Percentiles rank a stretch among this genome's conserved stretches.
Conservation (phyloP, 805 yeast genomes). For the Hanseniaspora valbyensis region DNA sequence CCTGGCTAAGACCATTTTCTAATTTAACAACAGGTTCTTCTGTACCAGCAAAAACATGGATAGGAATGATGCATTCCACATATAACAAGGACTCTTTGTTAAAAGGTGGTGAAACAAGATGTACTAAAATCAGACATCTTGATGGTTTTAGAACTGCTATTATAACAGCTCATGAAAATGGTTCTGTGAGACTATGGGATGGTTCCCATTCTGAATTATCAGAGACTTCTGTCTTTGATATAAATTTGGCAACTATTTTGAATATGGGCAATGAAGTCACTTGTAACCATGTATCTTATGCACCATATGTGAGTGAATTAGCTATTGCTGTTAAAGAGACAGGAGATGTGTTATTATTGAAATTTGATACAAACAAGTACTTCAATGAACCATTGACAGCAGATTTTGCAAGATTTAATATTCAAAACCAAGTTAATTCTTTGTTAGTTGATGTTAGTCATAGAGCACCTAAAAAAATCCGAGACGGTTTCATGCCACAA, state of each 20-base stretch:
- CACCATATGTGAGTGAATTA: constrained; percentile 66
- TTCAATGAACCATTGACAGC: constrained; percentile 26
- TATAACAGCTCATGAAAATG: constrained; percentile 80
- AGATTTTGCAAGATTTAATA: constrained; percentile 23
- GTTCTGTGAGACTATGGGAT: constrained; percentile 74
- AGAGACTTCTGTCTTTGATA: constrained; percentile 48
- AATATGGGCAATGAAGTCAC: constrained; percentile 36
- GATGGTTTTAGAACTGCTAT: constrained; percentile 47
- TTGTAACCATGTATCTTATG: constrained; percentile 55
- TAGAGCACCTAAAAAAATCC: constrained; percentile 40
- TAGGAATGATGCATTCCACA: constrained; percentile 58
- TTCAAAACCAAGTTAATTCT: constrained; percentile 18
- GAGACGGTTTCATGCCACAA: constrained; percentile 54
- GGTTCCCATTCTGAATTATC: constrained; percentile 64
- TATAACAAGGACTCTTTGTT: constrained; percentile 38
- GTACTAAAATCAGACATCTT: constrained; percentile 25
- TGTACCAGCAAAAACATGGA: constrained; percentile 60
- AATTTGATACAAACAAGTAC: constrained; percentile 47
- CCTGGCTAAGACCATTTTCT: constrained; percentile 67
- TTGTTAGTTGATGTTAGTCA: constrained; percentile 40
- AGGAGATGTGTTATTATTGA: constrained; percentile 68
- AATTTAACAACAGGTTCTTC: constrained; percentile 45
- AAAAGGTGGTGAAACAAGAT: constrained; percentile 68
- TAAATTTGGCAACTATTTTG: constrained; percentile 42
- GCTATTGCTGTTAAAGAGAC: constrained; percentile 48